These are phyloP conservation scores for Diplodia scrobiculata DNA, from an alignment of 2,329 filamentous ascomycete genomes.

Conservation along the genomic window DNA sequence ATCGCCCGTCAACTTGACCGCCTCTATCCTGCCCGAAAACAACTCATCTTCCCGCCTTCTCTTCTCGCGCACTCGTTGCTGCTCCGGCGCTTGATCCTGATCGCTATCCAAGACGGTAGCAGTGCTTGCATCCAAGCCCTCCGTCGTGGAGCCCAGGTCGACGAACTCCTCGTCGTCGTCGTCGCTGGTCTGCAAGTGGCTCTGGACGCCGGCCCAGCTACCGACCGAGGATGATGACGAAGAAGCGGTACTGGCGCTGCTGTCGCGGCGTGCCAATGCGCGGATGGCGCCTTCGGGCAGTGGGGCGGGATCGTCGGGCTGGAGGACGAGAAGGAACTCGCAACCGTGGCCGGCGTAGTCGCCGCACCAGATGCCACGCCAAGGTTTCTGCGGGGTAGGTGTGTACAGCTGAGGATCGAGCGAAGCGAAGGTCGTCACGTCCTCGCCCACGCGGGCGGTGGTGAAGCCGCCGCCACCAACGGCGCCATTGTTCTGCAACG, in stretches of 20 bases:
- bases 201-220: conserved; percentile 23
- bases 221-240: not conserved
- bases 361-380: conserved; percentile 87
- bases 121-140: conserved; percentile 16
- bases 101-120: conserved; percentile 32
- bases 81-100: conserved; percentile 31
- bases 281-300: conserved; percentile 38
- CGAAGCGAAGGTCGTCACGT: conserved; percentile 67
- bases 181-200: not conserved
- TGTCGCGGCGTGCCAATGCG: conserved; percentile 11
- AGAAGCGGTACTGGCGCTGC: not conserved
- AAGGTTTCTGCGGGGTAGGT: conserved; percentile 77
- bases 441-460: conserved; percentile 53
- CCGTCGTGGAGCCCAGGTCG: not conserved
- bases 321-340: conserved; percentile 82
- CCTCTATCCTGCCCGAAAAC: conserved; percentile 71
- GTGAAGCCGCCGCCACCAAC: conserved; percentile 29
- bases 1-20: conserved; percentile 89
- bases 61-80: not conserved
- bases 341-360: conserved; percentile 87
- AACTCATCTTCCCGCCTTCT: conserved; percentile 36
- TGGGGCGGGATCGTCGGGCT: conserved; percentile 60
- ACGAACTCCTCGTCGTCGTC: not conserved
- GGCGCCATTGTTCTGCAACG: not conserved
- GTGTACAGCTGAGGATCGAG: conserved; percentile 75